A percentile compares a stretch with the other conserved stretches of the same genome.
phyloP scores from a whole-genome alignment of 2,329 filamentous ascomycete genomes.

The Monascus ruber region DNA sequence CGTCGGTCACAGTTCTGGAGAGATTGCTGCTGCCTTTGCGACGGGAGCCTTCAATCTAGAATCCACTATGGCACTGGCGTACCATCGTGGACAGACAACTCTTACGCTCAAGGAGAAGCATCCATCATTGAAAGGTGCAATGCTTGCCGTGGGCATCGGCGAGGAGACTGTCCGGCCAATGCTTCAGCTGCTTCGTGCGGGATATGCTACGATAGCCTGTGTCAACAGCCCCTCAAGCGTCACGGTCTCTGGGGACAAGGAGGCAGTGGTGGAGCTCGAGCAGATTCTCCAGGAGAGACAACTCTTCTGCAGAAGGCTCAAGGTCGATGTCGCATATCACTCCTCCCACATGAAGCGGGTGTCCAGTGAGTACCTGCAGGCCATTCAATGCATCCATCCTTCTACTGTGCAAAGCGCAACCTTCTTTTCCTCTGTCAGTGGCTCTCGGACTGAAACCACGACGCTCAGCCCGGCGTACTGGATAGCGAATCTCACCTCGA shows the following conservation, averaged over 20 bases:
- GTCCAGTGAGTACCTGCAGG: conserved; percentile 2
- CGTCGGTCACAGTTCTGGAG: conserved; percentile 16
- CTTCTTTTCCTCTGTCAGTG: conserved; percentile 18
- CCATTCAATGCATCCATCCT: conserved; percentile 7
- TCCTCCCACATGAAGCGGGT: conserved; percentile 11
- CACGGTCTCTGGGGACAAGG: conserved; percentile 12
- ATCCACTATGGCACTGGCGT: conserved; percentile 12
- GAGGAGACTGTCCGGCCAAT: conserved; percentile 4
- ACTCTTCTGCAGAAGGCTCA: conserved; percentile 9
- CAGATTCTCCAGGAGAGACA: conserved; percentile 8
- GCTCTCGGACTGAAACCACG: conserved; percentile 1
- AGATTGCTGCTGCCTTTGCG: conserved; percentile 20
- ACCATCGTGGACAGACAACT: conserved; percentile 10
- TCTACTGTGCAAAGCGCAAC: conserved; percentile 4
- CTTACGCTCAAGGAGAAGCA: conserved; percentile 1
- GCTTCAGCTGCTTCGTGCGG: conserved; percentile 1
- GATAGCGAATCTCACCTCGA: conserved; percentile 13
- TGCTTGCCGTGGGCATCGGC: conserved; percentile 11
- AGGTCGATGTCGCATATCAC: conserved; percentile 12
- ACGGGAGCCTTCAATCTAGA: conserved; percentile 11
- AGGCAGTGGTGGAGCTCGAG: conserved; percentile 12
- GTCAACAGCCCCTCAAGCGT: conserved; percentile 12
- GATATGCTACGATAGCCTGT: conserved; percentile 8
- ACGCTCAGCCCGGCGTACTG: conserved; percentile 16
- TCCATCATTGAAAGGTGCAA: conserved; percentile 3